Conservation (phyloP, 257 asterid species). For the Anisodus tanguticus region DNA sequence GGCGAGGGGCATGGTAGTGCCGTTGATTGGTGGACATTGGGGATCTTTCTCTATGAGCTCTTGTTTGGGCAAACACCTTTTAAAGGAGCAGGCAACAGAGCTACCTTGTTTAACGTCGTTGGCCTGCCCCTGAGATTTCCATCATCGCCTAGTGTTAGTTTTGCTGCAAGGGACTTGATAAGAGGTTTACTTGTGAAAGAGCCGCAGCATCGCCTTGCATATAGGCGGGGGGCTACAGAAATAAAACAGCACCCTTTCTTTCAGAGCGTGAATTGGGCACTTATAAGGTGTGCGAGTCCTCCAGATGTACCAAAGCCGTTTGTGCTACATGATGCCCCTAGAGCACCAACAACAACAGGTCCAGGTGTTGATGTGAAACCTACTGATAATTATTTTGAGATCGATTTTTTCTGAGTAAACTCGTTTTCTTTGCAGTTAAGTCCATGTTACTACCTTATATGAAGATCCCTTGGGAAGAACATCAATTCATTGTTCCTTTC, state of each 20-base stretch:
- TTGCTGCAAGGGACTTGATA: conserved; percentile 70
- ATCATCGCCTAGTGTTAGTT: conserved; percentile 60
- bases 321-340: conserved; percentile 36
- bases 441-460: neutral
- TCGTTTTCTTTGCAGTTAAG: neutral
- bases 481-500: neutral
- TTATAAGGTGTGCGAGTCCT: conserved; percentile 68
- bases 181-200: conserved; percentile 67
- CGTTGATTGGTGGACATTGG: conserved; percentile 78
- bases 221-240: conserved; percentile 72
- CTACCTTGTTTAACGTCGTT: conserved; percentile 69
- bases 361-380: conserved; percentile 54
- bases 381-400: conserved; percentile 65
- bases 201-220: conserved; percentile 69
- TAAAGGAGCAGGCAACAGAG: conserved; percentile 65
- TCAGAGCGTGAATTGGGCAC: conserved; percentile 69
- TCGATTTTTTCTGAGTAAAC: conserved; percentile 58
- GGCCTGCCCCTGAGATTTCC: conserved; percentile 69
- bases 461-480: conserved; percentile 13
- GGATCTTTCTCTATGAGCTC: conserved; percentile 63
- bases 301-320: conserved; percentile 66
- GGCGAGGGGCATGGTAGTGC: conserved; percentile 80
- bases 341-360: conserved; percentile 36
- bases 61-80: conserved; percentile 67
- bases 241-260: conserved; percentile 71